Evolutionary conservation across 176 grass and related monocot species (phyloP).

Genomic region (Alopecurus myosuroides): DNA sequence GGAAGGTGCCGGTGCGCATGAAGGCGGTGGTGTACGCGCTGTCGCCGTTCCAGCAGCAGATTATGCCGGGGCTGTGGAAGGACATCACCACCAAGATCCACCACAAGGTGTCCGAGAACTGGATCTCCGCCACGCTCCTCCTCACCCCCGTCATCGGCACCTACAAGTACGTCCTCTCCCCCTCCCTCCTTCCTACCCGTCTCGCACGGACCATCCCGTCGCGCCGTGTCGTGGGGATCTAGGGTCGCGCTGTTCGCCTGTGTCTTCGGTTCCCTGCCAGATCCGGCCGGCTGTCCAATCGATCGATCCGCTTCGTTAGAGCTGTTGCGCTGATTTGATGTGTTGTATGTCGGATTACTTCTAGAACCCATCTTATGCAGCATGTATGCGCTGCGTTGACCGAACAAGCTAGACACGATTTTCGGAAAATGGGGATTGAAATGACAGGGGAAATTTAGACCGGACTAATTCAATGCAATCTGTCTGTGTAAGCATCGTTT

Average conservation of each 20-base stretch:
- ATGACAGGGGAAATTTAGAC: not conserved
- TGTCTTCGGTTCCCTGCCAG: not conserved
- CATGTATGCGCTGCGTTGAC: not conserved
- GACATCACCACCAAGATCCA: constrained; percentile 97
- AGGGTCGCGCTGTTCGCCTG: not conserved
- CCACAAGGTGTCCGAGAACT: constrained; percentile 99
- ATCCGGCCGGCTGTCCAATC: not conserved
- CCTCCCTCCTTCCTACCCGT: not conserved
- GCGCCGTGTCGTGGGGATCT: constrained; percentile 8
- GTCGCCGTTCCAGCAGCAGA: constrained; percentile 99
- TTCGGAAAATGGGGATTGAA: not conserved
- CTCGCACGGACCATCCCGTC: not conserved
- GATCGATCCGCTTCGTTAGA: not conserved
- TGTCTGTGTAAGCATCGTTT: not conserved
- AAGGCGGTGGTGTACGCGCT: constrained; percentile 96
- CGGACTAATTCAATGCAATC: not conserved
- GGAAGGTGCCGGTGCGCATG: constrained; percentile 85
- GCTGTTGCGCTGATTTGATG: not conserved
- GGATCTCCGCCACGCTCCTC: constrained; percentile 88
- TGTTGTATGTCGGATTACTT: not conserved
- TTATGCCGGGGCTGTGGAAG: constrained; percentile 97
- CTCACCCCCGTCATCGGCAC: constrained; percentile 71
- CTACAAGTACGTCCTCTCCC: constrained; percentile 53
- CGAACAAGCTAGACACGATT: not conserved
- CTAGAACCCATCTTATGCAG: not conserved